Percentiles rank a stretch among this genome's conserved stretches.
Evolutionary conservation across 352 stramenopile species (phyloP).

Genomic region (Globisporangium spiculum): DNA sequence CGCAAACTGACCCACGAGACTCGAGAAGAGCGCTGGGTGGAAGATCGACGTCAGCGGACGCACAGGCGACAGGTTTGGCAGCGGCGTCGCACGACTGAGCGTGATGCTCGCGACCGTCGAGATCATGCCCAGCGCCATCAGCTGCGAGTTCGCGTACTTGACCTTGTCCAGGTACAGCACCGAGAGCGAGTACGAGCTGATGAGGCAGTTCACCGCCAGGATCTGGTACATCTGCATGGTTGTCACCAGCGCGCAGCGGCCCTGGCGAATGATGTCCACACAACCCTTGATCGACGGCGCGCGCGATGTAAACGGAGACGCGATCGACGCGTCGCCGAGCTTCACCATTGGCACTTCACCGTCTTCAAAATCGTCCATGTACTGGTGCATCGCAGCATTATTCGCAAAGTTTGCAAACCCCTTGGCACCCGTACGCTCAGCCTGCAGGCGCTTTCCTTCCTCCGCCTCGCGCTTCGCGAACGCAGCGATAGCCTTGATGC

Average conservation of each 20-base stretch:
- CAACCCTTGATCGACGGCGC: slow-evolving; percentile 89
- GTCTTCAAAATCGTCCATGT: slow-evolving; percentile 91
- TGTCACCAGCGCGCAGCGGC: slow-evolving; percentile 98
- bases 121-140: slow-evolving; percentile 89
- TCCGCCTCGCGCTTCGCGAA: slow-evolving; percentile 83
- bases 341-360: slow-evolving; percentile 97
- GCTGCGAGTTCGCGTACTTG: slow-evolving; percentile 98
- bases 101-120: slow-evolving; percentile 83
- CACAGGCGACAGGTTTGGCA: slow-evolving; percentile 91
- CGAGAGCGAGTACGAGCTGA: slow-evolving; percentile 98
- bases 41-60: slow-evolving; percentile 96
- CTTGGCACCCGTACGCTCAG: slow-evolving; percentile 71
- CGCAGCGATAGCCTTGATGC: slow-evolving; percentile 81
- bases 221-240: slow-evolving; percentile 99
- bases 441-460: slow-evolving; percentile 58
- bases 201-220: slow-evolving; percentile 97
- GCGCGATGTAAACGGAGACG: slow-evolving; percentile 98
- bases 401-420: slow-evolving; percentile 87
- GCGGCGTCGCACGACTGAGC: slow-evolving; percentile 90
- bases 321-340: slow-evolving; percentile 98
- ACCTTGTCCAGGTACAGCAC: slow-evolving; percentile 98
- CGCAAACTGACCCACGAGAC: slow-evolving; percentile 94
- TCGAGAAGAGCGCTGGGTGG: slow-evolving; percentile 90
- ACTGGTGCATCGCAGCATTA: slow-evolving; percentile 84
- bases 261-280: slow-evolving; percentile 97